Base-by-base conservation (phyloP, 75 land plant species). In the Azolla pinnata region DNA sequence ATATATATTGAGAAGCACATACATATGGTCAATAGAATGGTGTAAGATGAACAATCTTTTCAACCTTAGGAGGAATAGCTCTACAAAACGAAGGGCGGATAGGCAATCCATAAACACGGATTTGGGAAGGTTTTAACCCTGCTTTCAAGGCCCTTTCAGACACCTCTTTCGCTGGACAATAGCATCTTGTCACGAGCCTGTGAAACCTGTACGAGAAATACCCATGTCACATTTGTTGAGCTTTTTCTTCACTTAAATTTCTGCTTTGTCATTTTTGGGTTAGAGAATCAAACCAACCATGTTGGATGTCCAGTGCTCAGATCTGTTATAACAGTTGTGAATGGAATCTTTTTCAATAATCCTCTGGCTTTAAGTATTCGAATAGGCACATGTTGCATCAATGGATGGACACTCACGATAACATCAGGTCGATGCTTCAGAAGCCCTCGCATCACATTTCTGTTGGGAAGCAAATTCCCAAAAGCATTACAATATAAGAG, bases 371-470 rank as follows among this genome's bases (percentile, higher is more conserved):
- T 76, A 55, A 93, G 54, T 30, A 93, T 81, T 26, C 98, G 77
- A 51, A 93, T 75, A 29, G 98, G 98, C 55, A 93, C 83, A 70
- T 93, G 98, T 46, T 93, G 98, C 98, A 93, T 88, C 49, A 93
- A 53, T 31, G 98, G 98, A 79, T 93, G 98, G 47, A 93, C 98
- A 60, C 98, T 93, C 29, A 93, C 79, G 33, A 93, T 93, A 31
- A 93, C 81, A 71, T 93, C 98, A 33, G 98, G 98, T 54, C 79
- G 74, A 54, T 93, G 83, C 54, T 93, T 85, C 68, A 79, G 68
- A 61, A 93, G 57, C 31, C 98, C 96, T 70, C 73, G 90, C 27
- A 90, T 90, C 70, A 93, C 98, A 58, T 93, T 87, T 51, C 98
- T 93, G 54, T 17, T 12, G 0, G 31, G 25, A 58, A 40, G 25